Evolutionary conservation across 1,284 basidiomycete species (phyloP), one percentile per base, ranked within the genome.

Genomic region (Pyrrhoderma lamaoense): DNA sequence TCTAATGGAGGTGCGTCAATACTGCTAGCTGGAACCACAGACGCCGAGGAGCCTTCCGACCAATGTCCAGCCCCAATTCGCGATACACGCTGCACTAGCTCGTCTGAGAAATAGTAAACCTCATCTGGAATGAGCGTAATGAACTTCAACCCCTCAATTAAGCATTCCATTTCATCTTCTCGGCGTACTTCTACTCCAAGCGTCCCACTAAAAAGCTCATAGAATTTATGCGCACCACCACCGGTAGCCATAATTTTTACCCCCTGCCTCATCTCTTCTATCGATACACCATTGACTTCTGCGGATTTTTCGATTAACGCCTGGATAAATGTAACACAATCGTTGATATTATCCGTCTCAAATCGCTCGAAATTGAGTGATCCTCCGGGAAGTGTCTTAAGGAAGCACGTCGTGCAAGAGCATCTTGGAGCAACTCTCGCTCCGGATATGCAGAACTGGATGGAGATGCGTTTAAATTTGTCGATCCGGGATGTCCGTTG

Each of bases 181-280:
- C 85, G 72, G 55, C 76, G 72, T 39, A 99, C 89, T 65, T 93
- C 90, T 50, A 98, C 90, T 22, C 79, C 85, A 3, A 98, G 73
- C 56, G 82, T 82, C 19, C 70, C 70, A 55, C 75, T 75, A 65
- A 99, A 88, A 45, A 88, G 70, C 60, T 93, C 89, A 67, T 94
- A 86, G 70, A 94, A 98, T 63, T 82, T 82, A 74, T 98, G 93
- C 40, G 95, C 95, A 42, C 96, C 96, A 11, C 96, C 96, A 37
- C 96, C 96, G 0, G 96, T 99, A 3, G 94, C 93, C 83, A 97
- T 91, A 62, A 99, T 92, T 73, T 95, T 94, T 64, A 99, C 94
- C 43, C 87, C 85, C 53, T 78, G 75, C 58, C 89, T 85, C 95
- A 99, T 98, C 62, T 93, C 85, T 52, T 84, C 83, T 57, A 96